Base-by-base conservation (phyloP, 805 yeast genomes). In the Naumovozyma dairenensis region DNA sequence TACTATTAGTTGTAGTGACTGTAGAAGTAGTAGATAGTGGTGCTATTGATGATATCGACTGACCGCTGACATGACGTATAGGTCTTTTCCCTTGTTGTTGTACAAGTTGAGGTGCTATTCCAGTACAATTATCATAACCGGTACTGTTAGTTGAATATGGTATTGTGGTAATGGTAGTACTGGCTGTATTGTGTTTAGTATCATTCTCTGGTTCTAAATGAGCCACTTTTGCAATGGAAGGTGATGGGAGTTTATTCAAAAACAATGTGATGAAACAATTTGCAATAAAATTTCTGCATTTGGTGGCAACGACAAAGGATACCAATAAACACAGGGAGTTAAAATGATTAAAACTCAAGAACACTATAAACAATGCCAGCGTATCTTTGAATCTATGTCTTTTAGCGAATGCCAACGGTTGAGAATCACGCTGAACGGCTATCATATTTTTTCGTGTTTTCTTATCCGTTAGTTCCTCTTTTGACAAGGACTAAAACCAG, bases 321-420 rank as follows among this genome's bases (percentile, higher is more conserved):
- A 45, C 21, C 16, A 51, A 34, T 13, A 56, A 35, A 32, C 55
- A 39, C 28, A 53, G 21, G 5, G 55, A 40, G 6, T 45, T 43
- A 34, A 49, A 42, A 29, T 55, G 57, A 27, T 53, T 53, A 25
- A 56, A 51, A 31, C 54, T 52, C 31, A 53, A 38, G 32, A 56
- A 50, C n/a, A 56, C 52, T 6, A 54, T 38, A 24, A 55, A 49
- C 14, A 56, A 33, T 13, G 59, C 55, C 21, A 56, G 36, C 0
- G 60, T 53, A 34, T 56, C 61, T 34, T 51, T 44, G 28, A 56
- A 51, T 18, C 48, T 44, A 35, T 55, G 58, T 24, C 42, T 46
- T 32, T 37, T 41, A 14, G 48, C 48, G 33, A 44, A 46, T 21
- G 42, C 42, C 6, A 24, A 10, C 13, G 26, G 26, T 24, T 24